Percentiles rank a stretch among this genome's conserved stretches.
Conservation (phyloP, 2,329 filamentous ascomycete species). For the Cercospora beticola region DNA sequence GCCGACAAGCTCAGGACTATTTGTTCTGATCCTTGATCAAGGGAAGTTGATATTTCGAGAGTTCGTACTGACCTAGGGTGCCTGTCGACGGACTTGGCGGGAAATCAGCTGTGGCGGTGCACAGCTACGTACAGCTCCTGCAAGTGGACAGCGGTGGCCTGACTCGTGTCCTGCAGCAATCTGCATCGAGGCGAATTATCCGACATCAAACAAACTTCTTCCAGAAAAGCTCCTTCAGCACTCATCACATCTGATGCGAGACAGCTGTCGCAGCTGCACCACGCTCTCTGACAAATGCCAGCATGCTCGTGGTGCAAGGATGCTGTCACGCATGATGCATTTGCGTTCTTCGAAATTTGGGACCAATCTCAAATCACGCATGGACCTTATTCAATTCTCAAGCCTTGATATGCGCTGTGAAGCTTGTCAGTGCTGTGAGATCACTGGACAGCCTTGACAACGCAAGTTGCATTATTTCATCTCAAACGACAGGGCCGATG, state of each 20-base stretch:
- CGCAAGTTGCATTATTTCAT: background rate
- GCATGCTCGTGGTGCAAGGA: background rate
- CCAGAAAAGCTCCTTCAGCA: background rate
- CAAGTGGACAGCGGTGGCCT: background rate
- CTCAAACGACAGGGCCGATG: background rate
- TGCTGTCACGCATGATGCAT: background rate
- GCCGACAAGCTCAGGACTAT: background rate
- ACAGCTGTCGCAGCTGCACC: background rate
- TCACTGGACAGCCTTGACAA: background rate
- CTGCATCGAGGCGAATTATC: slow-evolving; percentile 12
- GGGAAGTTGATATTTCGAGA: background rate
- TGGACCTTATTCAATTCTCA: background rate
- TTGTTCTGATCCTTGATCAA: background rate
- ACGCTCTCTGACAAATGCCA: background rate
- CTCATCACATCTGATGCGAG: slow-evolving; percentile 1
- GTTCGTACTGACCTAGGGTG: background rate
- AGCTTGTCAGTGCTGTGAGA: background rate
- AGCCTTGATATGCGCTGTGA: background rate
- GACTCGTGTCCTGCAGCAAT: slow-evolving; percentile 10
- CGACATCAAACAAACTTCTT: slow-evolving; percentile 10
- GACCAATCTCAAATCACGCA: background rate
- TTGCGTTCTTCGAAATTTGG: background rate
- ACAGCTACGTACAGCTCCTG: background rate
- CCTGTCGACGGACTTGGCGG: slow-evolving; percentile 3
- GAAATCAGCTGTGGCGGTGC: slow-evolving; percentile 10